Evolutionary conservation across 1,284 basidiomycete species (phyloP), one percentile per base, ranked within the genome.

Genomic region (Rhodotorula sp.): DNA sequence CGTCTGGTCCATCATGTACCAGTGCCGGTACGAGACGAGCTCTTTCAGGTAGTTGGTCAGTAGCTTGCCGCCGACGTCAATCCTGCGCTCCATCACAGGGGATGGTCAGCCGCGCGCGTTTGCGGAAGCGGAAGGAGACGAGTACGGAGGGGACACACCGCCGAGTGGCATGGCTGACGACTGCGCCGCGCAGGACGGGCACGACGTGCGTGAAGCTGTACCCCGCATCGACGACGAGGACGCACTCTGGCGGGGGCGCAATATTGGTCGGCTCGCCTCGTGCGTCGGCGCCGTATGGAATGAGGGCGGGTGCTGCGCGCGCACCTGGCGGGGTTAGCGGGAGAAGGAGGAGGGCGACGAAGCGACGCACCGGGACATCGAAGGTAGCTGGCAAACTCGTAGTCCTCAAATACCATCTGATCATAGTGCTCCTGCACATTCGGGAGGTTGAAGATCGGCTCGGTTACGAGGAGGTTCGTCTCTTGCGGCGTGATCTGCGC

Each of bases 1-100:
- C 1, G 92, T 94, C 82, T 97, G 91, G 80, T 97, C 94, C 88
- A 94, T 94, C 91, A 97, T 93, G 81, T 97, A 94, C 91, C 92
- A 96, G 80, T 98, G 95, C 44, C 93, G 88, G 81, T 92, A 97
- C 21, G 93, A 96, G 21, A 96, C 88, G 61, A 94, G 86, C 80
- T 95, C 92, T 79, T 97, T 97, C 48, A 98, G 86, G 65, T 96
- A 91, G 82, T 97, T 97, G 37, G 95, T 97, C 67, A 98, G 82
- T 22, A 97, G 85, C 82, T 97, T 97, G 63, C 95, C 95, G 64
- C 94, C 94, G 39, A 97, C 87, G 78, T 97, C 93, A 79, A 97
- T 88, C 75, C 94, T 94, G 79, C 19, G 25, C 1, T 13, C 56
- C 36, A n/a, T 17, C 5, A 21, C 6, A 50, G 1, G 60, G 1